Evolutionary conservation across 2,329 filamentous ascomycete species (phyloP).

Genomic region (Pyrenophora tritici-repentis): DNA sequence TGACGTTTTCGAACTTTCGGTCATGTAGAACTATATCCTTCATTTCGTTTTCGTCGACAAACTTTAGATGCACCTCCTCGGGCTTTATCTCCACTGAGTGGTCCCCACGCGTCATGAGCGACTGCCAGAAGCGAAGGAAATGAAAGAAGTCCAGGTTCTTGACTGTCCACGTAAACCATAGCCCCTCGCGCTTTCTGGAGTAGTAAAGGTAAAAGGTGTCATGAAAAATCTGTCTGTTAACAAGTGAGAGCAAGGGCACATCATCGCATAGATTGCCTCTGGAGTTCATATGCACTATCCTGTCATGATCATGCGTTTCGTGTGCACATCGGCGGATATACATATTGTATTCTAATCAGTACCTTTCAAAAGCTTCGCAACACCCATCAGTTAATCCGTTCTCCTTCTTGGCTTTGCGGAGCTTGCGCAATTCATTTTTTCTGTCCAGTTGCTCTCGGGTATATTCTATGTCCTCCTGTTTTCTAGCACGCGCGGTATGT

Average conservation of each 20-base stretch:
- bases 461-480: neutral
- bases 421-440: neutral
- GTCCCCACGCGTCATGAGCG: neutral
- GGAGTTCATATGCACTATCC: neutral
- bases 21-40: neutral
- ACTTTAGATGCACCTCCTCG: neutral
- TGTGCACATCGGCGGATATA: neutral
- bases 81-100: neutral
- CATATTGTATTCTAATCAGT: neutral
- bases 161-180: neutral
- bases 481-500: neutral
- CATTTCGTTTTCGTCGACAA: neutral
- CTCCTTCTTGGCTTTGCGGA: neutral
- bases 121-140: conserved; percentile 2
- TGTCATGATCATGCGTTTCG: neutral
- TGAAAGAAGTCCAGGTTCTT: conserved; percentile 3
- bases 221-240: neutral
- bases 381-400: neutral
- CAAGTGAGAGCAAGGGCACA: neutral
- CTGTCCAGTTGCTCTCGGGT: neutral
- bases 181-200: neutral
- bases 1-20: neutral
- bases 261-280: conserved; percentile 9
- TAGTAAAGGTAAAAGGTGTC: conserved; percentile 1
- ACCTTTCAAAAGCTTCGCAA: neutral